Base-by-base conservation (phyloP, 1,139 yeast species). In the Tardiomyces depauwii region DNA sequence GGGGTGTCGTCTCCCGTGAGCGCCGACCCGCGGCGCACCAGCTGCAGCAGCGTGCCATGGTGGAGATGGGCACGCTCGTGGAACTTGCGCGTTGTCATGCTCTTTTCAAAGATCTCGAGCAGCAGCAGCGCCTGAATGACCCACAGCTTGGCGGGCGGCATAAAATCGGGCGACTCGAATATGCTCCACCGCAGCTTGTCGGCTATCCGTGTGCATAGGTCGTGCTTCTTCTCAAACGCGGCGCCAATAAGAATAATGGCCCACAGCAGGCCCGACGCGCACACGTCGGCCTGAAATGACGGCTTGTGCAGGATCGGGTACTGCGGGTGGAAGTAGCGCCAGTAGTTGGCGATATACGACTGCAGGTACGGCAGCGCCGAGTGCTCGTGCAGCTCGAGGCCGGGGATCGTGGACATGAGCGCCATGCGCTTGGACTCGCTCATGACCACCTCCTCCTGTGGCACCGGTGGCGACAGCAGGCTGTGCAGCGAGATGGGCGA, bases 61-160 rank as follows among this genome's bases (percentile, higher is more conserved):
- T 84, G 91, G 11, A 84, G 67, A 57, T 79, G 84, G 0, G 85
- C 85, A 42, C 94, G 62, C 59, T 83, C 93, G 57, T 84, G 93
- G 55, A 81, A 47, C 25, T 52, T 54, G 43, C 80, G 64, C n/a
- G 64, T 55, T 0, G 77, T 60, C 54, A 80, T 75, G 44, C 80
- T 72, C 59, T 83, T 81, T 56, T 85, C 94, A 55, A 73, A 76
- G 58, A 75, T 73, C 55, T 82, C 88, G 39, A 82, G 60, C 45
- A 82, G 55, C 46, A 78, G 63, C 42, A 82, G 63, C 47, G 80
- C 67, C 56, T 82, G 88, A 40, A 82, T 67, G 2, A 81, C 71
- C 80, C 85, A 80, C 2, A 79, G 65, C 47, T 71, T 67, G 1
- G 80, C 77, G 1, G 81, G 80, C 2, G 79, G 75, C 49, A 71